Base-by-base conservation (phyloP, 495 filamentous ascomycete genomes). In the Talaromyces liani region DNA sequence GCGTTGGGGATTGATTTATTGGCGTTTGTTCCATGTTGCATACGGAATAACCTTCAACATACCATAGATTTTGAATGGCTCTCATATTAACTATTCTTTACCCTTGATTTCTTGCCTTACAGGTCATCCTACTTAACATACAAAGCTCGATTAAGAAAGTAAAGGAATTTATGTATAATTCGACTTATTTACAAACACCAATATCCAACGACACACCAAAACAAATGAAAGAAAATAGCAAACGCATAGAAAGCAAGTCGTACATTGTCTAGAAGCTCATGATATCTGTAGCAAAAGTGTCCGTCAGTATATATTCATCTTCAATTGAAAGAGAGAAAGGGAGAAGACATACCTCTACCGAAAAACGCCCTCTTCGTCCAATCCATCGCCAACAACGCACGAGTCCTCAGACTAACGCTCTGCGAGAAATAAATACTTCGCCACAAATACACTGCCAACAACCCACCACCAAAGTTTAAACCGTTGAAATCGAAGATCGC, bases 361-460 rank as follows among this genome's bases (percentile, higher is more conserved):
- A 99, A 99, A 18, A 99, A 72, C 14, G 91, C 88, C 73, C 95
- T 83, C 85, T 98, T 99, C 9, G 82, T 86, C 95, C 95, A 99
- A 77, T 99, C 95, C 95, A 99, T 98, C 0, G 92, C 92, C 79
- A 99, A 77, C 73, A 99, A 74, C 66, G 91, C 81, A 62, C 94
- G 82, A 51, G 95, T 99, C 70, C 95, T 78, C 57, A 97, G 82
- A 72, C 92, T 96, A 49, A 99, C 95, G 75, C 92, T 96, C 82
- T 99, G 91, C 20, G 95, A 92, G 76, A 99, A 98, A 76, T 99
- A 99, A 34, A 97, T 88, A 67, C 91, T 93, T 53, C 93, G 79
- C 95, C 95, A 99, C 60, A 96, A 84, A 75, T 99, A 99, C 68
- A 98, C 92, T 10, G 91, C 94, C 80, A 97, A 79, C 62, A 99